Percentiles rank a stretch among this genome's conserved stretches.
These are phyloP conservation scores for Austroboletus novae-zelandiae DNA, from an alignment of 1,284 basidiomycete genomes.

Conservation along the genomic window DNA sequence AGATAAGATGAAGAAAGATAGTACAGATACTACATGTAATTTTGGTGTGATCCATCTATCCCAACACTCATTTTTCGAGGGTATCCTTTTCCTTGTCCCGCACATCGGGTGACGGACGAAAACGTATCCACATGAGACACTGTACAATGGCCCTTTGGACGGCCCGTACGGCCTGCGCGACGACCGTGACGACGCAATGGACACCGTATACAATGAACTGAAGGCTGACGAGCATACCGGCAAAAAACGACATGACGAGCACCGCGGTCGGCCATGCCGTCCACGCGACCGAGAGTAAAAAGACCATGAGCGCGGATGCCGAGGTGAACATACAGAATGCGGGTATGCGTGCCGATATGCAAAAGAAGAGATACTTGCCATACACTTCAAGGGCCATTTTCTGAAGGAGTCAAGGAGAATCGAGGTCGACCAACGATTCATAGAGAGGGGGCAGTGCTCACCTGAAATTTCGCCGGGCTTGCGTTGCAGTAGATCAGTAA, in stretches of 20 bases:
- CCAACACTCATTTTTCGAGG: slow-evolving; percentile 1
- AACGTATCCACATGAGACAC: slow-evolving; percentile 14
- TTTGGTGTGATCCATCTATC: no score
- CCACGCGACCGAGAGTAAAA: slow-evolving; percentile 60
- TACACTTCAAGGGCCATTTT: slow-evolving; percentile 54
- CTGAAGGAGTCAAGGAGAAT: slow-evolving; percentile 30
- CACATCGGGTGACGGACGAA: slow-evolving; percentile 1
- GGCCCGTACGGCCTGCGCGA: slow-evolving; percentile 8
- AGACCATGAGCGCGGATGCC: slow-evolving; percentile 52
- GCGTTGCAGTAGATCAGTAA: slow-evolving; percentile 55
- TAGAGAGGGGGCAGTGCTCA: slow-evolving; percentile 25
- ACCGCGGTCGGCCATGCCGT: slow-evolving; percentile 59
- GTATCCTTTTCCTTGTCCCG: slow-evolving; percentile 19
- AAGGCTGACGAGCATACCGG: slow-evolving; percentile 54
- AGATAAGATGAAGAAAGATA: no score
- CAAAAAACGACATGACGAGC: slow-evolving; percentile 51
- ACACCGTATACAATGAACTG: slow-evolving; percentile 66
- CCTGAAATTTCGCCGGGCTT: slow-evolving; percentile 50
- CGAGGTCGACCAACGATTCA: neutral
- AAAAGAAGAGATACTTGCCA: slow-evolving; percentile 61
- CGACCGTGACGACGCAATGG: slow-evolving; percentile 28
- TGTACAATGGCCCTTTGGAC: slow-evolving; percentile 13
- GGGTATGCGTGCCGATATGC: slow-evolving; percentile 60
- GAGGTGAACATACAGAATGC: slow-evolving; percentile 55
- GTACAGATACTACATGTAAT: no score